Conservation (phyloP, 768 basidiomycete species). For the Tephrocybe rancida region DNA sequence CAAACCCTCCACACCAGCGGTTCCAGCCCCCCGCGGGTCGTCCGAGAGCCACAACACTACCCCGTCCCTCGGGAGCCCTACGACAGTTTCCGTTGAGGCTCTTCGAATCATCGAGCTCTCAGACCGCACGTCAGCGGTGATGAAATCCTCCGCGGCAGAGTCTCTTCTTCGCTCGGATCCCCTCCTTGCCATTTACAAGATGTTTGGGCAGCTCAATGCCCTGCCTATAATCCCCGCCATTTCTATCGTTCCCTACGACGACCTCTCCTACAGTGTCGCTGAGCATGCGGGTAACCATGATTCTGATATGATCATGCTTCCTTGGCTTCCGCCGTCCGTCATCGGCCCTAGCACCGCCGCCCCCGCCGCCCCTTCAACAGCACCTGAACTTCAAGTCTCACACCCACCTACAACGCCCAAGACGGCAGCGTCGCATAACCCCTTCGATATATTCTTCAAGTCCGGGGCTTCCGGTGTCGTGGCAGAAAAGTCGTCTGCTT, state of each 20-base stretch:
- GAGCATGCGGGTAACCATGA: slow-evolving; percentile 62
- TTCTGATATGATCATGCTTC: slow-evolving; percentile 79
- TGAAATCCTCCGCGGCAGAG: slow-evolving; percentile 78
- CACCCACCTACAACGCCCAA: slow-evolving; percentile 15
- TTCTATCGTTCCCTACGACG: slow-evolving; percentile 76
- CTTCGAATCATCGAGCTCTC: slow-evolving; percentile 85
- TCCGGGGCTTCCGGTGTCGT: slow-evolving; percentile 8
- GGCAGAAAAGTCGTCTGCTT: slow-evolving; percentile 45
- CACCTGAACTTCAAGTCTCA: not conserved
- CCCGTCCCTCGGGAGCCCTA: slow-evolving; percentile 7
- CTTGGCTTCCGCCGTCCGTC: slow-evolving; percentile 64
- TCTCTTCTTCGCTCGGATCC: slow-evolving; percentile 74
- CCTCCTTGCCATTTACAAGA: slow-evolving; percentile 70
- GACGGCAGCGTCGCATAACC: slow-evolving; percentile 41
- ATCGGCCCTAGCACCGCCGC: slow-evolving; percentile 7
- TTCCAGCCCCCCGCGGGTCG: slow-evolving; percentile 14
- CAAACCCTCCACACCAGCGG: slow-evolving; percentile 35
- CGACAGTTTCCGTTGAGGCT: slow-evolving; percentile 62
- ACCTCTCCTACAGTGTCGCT: slow-evolving; percentile 67
- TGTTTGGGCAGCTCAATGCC: slow-evolving; percentile 74
- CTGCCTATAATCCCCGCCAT: slow-evolving; percentile 66
- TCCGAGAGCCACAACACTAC: slow-evolving; percentile 3
- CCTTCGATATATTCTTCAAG: slow-evolving; percentile 74
- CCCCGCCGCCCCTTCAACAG: not conserved
- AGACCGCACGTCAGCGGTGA: slow-evolving; percentile 86